Conservation (phyloP, 371 early-diverging fungal species). For the Coemansia sp. region DNA sequence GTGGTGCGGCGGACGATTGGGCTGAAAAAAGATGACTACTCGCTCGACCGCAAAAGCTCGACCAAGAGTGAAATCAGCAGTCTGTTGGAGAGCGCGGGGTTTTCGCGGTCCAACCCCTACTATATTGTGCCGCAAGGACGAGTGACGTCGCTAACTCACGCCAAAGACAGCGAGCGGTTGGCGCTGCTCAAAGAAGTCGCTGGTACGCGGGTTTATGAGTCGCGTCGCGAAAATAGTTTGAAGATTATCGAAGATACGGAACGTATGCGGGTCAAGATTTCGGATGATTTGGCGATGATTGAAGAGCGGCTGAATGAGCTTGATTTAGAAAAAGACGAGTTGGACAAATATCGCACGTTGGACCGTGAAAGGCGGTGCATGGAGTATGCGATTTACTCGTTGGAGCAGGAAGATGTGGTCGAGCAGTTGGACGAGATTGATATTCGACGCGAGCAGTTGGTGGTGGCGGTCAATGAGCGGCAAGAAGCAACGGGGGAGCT, state of each 20-base stretch:
- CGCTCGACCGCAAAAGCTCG: slow-evolving; percentile 82
- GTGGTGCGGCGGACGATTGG: slow-evolving; percentile 92
- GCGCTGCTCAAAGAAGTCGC: slow-evolving; percentile 96
- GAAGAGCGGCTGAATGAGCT: slow-evolving; percentile 87
- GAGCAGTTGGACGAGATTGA: slow-evolving; percentile 68
- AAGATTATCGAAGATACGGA: slow-evolving; percentile 95
- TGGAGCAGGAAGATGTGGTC: slow-evolving; percentile 80
- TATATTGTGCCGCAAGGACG: slow-evolving; percentile 99
- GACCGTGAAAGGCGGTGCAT: slow-evolving; percentile 85
- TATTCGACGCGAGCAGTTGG: slow-evolving; percentile 42
- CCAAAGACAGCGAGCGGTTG: slow-evolving; percentile 89
- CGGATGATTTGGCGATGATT: slow-evolving; percentile 83
- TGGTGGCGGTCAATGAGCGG: slow-evolving; percentile 39
- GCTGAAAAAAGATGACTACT: slow-evolving; percentile 96
- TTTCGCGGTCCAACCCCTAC: slow-evolving; percentile 97
- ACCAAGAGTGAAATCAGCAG: slow-evolving; percentile 92
- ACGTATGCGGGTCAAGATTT: slow-evolving; percentile 84
- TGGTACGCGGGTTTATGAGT: slow-evolving; percentile 97
- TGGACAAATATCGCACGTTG: slow-evolving; percentile 79
- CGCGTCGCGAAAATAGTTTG: slow-evolving; percentile 83
- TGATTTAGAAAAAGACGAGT: slow-evolving; percentile 91
- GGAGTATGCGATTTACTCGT: slow-evolving; percentile 88
- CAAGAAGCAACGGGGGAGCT: slow-evolving; percentile 35
- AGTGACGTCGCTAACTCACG: slow-evolving; percentile 87
- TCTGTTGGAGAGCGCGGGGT: slow-evolving; percentile 95